These are phyloP conservation scores for Pogostemon cablin DNA, from an alignment of 257 asterid genomes.

Conservation along the genomic window DNA sequence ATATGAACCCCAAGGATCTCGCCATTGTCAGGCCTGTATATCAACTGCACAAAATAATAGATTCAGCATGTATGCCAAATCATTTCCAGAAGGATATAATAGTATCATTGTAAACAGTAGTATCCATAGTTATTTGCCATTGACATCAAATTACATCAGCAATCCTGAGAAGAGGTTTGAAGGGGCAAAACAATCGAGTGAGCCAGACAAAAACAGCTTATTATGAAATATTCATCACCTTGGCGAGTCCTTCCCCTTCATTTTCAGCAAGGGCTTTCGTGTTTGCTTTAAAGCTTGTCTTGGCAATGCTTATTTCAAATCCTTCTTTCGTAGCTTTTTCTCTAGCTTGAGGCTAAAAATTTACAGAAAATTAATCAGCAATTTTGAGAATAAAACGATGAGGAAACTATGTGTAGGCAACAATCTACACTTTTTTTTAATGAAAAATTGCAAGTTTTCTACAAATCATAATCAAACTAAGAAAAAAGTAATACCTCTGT, in stretches of 20 bases:
- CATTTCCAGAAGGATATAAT: background rate
- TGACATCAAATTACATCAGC: background rate
- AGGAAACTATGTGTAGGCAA: constrained; percentile 26
- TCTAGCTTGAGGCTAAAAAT: constrained; percentile 88
- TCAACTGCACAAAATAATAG: constrained; percentile 61
- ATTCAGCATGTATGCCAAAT: constrained; percentile 28
- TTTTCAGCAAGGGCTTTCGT: constrained; percentile 95
- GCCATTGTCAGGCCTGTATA: constrained; percentile 89
- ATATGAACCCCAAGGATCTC: constrained; percentile 96
- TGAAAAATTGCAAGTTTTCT: constrained; percentile 5
- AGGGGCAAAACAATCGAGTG: constrained; percentile 23
- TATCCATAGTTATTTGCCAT: background rate
- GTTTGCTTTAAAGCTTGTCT: constrained; percentile 95
- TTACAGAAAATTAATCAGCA: constrained; percentile 28
- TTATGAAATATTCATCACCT: constrained; percentile 50
- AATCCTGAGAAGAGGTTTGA: constrained; percentile 13
- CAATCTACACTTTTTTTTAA: constrained; percentile 25
- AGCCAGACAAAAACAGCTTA: constrained; percentile 25
- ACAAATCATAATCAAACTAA: constrained; percentile 17
- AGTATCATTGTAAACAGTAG: background rate
- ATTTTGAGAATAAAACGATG: constrained; percentile 3
- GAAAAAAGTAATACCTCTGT: constrained; percentile 69
- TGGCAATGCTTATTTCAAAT: constrained; percentile 76
- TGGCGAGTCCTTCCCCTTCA: constrained; percentile 95
- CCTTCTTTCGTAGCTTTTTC: constrained; percentile 91